A percentile compares a stretch with the other conserved stretches of the same genome.
phyloP scores from a whole-genome alignment of 2,329 filamentous ascomycete genomes.

The Cercospora zeae-maydis region DNA sequence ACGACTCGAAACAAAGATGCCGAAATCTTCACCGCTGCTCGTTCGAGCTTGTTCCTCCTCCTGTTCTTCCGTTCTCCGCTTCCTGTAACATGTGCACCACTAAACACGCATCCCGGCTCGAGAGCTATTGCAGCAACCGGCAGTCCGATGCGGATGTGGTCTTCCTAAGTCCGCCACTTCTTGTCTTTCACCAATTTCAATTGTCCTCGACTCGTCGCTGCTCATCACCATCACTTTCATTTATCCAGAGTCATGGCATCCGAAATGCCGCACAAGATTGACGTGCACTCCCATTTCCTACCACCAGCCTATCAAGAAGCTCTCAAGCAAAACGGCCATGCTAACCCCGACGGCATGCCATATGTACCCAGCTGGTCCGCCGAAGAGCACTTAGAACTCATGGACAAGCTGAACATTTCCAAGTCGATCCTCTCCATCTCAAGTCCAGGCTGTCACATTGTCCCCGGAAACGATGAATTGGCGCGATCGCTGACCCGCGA shows the following conservation, averaged over 20 bases:
- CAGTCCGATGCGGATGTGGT: not conserved
- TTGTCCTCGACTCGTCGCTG: not conserved
- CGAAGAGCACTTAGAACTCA: slow-evolving; percentile 49
- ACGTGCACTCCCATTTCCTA: slow-evolving; percentile 50
- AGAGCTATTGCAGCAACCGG: not conserved
- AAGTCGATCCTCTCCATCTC: slow-evolving; percentile 55
- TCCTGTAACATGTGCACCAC: not conserved
- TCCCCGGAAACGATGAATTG: slow-evolving; percentile 38
- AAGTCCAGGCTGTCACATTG: slow-evolving; percentile 52
- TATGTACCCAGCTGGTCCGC: slow-evolving; percentile 43
- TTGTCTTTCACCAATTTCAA: not conserved
- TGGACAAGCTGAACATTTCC: slow-evolving; percentile 48
- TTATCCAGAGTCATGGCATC: slow-evolving; percentile 2
- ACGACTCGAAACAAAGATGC: not conserved
- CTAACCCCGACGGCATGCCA: slow-evolving; percentile 51
- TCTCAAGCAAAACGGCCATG: slow-evolving; percentile 42
- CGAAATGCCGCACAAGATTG: slow-evolving; percentile 38
- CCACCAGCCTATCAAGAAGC: slow-evolving; percentile 43
- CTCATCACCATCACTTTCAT: not conserved
- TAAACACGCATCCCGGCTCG: not conserved
- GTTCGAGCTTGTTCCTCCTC: not conserved
- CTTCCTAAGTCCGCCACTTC: not conserved
- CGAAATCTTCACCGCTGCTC: not conserved
- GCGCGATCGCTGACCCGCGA: slow-evolving; percentile 40
- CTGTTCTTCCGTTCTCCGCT: not conserved